A percentile compares a stretch with the other conserved stretches of the same genome.
These are phyloP conservation scores for Anthoceros angustus DNA, from an alignment of 225 moss, liverwort and hornwort species.

Conservation along the genomic window DNA sequence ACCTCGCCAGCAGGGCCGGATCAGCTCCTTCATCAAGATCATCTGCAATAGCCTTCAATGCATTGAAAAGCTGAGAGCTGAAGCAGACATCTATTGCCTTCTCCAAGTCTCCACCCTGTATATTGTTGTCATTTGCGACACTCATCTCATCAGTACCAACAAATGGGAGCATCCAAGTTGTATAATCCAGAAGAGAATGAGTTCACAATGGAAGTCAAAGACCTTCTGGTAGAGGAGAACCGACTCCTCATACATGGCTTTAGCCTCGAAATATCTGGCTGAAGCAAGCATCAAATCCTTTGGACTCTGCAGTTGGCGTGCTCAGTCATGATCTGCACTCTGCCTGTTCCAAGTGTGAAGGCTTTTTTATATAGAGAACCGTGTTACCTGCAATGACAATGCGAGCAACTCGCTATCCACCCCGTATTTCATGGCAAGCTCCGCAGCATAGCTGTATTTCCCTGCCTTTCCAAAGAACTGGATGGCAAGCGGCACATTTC, in stretches of 20 bases:
- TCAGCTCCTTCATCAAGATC: conserved; percentile 66
- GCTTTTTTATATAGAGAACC: background rate
- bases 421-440: conserved; percentile 69
- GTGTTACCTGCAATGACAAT: conserved; percentile 63
- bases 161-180: background rate
- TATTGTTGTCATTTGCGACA: background rate
- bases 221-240: conserved; percentile 89
- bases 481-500: conserved; percentile 49
- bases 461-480: conserved; percentile 72
- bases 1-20: conserved; percentile 70
- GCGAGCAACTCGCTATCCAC: conserved; percentile 74
- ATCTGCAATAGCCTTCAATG: conserved; percentile 62
- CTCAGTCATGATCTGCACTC: background rate
- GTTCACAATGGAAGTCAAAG: background rate
- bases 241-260: conserved; percentile 67
- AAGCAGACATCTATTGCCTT: conserved; percentile 86
- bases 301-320: conserved; percentile 29
- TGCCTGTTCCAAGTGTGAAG: background rate
- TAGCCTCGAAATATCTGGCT: conserved; percentile 55
- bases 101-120: conserved; percentile 70
- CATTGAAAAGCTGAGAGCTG: conserved; percentile 59
- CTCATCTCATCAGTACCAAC: background rate
- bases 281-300: conserved; percentile 72
- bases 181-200: background rate
- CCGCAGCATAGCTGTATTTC: conserved; percentile 62